Percentiles rank a stretch among this genome's conserved stretches.
These are phyloP conservation scores for Mucor irregularis DNA, from an alignment of 371 early-diverging fungal species.

Conservation along the genomic window DNA sequence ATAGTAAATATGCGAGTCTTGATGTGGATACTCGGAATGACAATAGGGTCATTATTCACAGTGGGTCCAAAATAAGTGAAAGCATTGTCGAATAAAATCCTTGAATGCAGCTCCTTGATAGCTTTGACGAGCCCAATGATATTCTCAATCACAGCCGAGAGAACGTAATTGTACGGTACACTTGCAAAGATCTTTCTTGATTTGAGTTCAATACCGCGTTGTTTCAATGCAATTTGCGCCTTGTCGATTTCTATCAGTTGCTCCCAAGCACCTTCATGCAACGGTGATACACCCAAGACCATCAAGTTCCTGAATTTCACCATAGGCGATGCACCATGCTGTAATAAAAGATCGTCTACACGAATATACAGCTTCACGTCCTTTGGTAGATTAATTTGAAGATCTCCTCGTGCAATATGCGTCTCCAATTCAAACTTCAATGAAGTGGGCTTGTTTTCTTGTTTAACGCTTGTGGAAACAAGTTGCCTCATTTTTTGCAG, in stretches of 20 bases:
- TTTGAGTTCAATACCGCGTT: not conserved
- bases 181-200: conserved; percentile 3
- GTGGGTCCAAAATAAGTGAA: conserved; percentile 19
- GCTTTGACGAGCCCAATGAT: conserved; percentile 20
- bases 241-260: conserved; percentile 10
- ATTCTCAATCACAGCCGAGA: conserved; percentile 21
- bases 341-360: not conserved
- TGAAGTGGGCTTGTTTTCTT: not conserved
- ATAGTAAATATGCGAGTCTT: conserved; percentile 16
- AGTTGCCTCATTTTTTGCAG: not conserved
- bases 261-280: conserved; percentile 1
- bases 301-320: conserved; percentile 5
- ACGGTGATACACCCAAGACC: conserved; percentile 9
- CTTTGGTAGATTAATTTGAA: conserved; percentile 6
- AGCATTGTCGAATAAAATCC: not conserved
- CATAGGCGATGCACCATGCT: not conserved
- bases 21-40: conserved; percentile 2
- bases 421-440: not conserved
- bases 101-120: conserved; percentile 22
- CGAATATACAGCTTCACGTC: conserved; percentile 5
- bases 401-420: conserved; percentile 7
- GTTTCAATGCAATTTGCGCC: not conserved
- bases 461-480: not conserved
- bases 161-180: conserved; percentile 25
- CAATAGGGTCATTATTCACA: conserved; percentile 5